Conservation (phyloP, 345 rosid genomes). For the Hibiscus syriacus region DNA sequence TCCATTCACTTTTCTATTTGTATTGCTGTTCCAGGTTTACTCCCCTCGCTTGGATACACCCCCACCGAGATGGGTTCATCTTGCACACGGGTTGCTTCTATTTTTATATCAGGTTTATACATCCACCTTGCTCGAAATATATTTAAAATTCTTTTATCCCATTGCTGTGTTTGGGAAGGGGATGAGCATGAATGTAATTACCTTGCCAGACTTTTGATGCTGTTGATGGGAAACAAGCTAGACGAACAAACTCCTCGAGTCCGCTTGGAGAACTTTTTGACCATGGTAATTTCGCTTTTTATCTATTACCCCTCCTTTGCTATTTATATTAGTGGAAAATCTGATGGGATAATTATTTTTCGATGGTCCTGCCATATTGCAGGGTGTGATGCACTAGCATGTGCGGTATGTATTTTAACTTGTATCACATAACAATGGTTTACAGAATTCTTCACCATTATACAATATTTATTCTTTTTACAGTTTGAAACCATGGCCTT, state of each 20-base stretch:
- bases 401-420: conserved; percentile 65
- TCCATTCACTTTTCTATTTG: not conserved
- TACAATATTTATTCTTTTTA: conserved; percentile 5
- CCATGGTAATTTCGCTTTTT: conserved; percentile 53
- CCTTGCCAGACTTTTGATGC: conserved; percentile 84
- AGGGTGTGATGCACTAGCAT: conserved; percentile 99
- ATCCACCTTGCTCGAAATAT: not conserved
- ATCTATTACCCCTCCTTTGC: not conserved
- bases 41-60: conserved; percentile 80
- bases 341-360: conserved; percentile 18
- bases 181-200: conserved; percentile 1
- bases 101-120: conserved; percentile 81
- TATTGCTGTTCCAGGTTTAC: conserved; percentile 46
- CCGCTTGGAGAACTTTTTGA: conserved; percentile 96
- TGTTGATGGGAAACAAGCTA: conserved; percentile 97
- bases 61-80: conserved; percentile 96
- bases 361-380: conserved; percentile 21
- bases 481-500: conserved; percentile 91
- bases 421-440: not conserved
- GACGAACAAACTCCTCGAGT: conserved; percentile 80
- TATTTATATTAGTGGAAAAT: not conserved
- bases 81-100: conserved; percentile 85
- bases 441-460: not conserved
- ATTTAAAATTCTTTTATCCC: not conserved
- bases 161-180: not conserved